phyloP scores from a whole-genome alignment of 1,139 yeast species.

The Suhomyces yuchorum region DNA sequence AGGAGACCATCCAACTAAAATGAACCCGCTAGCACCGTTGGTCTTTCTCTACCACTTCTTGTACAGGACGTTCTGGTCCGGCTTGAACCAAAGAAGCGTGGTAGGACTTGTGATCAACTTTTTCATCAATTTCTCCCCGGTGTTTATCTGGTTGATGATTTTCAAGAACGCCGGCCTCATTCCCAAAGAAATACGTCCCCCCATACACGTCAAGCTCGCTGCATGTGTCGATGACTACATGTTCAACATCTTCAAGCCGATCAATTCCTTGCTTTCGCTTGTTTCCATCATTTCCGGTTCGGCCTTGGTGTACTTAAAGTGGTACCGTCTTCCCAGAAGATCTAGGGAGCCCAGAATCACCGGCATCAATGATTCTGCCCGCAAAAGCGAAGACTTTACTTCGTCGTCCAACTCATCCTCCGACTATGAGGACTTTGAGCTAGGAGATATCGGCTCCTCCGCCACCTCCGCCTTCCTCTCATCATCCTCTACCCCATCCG shows the following conservation, averaged over 20 bases:
- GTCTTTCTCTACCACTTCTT: conserved; percentile 23
- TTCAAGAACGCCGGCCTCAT: conserved; percentile 64
- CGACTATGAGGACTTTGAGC: conserved; percentile 12
- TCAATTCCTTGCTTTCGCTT: conserved; percentile 12
- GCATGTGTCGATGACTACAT: conserved; percentile 42
- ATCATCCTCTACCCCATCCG: conserved; percentile 13
- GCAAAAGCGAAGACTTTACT: not conserved
- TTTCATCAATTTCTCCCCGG: conserved; percentile 52
- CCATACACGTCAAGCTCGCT: conserved; percentile 52
- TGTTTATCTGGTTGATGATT: conserved; percentile 57
- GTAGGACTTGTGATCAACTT: conserved; percentile 45
- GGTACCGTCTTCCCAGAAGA: conserved; percentile 10
- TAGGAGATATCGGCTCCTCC: conserved; percentile 6
- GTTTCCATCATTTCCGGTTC: conserved; percentile 15
- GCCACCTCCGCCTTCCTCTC: not conserved
- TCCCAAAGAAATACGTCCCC: conserved; percentile 58
- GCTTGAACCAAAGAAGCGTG: conserved; percentile 42
- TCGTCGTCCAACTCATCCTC: conserved; percentile 2
- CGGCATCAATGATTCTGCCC: not conserved
- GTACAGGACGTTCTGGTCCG: conserved; percentile 28
- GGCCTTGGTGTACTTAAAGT: conserved; percentile 18
- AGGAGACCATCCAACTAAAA: not conserved
- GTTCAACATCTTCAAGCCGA: conserved; percentile 23
- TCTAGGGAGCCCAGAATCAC: not conserved
- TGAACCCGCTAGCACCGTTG: conserved; percentile 19